phyloP scores from a whole-genome alignment of 306 rosid species.

The Dalbergia oliveri region DNA sequence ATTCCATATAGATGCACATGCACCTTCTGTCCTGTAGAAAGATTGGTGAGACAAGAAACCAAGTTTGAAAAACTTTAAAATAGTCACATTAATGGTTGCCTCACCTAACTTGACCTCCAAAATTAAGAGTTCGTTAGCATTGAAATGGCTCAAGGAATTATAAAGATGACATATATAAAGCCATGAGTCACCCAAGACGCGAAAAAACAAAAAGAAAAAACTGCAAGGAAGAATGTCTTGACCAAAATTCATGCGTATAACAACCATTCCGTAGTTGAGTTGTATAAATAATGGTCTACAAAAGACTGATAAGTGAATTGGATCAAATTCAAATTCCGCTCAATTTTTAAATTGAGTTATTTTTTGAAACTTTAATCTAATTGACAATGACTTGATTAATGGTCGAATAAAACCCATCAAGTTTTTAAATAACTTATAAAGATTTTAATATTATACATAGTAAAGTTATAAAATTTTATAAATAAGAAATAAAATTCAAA shows the following conservation, averaged over 20 bases:
- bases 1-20: background rate
- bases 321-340: too few relatives aligned
- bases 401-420: too few relatives aligned
- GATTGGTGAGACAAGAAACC: constrained; percentile 23
- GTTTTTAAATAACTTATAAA: too few relatives aligned
- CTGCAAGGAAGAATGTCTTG: background rate
- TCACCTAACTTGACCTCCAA: background rate
- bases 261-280: background rate
- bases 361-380: too few relatives aligned
- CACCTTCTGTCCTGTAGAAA: background rate
- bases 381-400: too few relatives aligned
- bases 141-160: background rate
- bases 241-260: background rate
- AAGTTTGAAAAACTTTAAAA: constrained; percentile 3
- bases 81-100: background rate
- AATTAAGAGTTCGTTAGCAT: background rate
- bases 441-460: too few relatives aligned
- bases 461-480: too few relatives aligned
- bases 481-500: too few relatives aligned
- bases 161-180: background rate
- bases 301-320: background rate
- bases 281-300: background rate
- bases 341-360: too few relatives aligned
- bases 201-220: background rate
- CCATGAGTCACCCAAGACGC: background rate